Evolutionary conservation across 192 early-diverging fungal species (phyloP).

Genomic region (Dissophora ornata): DNA sequence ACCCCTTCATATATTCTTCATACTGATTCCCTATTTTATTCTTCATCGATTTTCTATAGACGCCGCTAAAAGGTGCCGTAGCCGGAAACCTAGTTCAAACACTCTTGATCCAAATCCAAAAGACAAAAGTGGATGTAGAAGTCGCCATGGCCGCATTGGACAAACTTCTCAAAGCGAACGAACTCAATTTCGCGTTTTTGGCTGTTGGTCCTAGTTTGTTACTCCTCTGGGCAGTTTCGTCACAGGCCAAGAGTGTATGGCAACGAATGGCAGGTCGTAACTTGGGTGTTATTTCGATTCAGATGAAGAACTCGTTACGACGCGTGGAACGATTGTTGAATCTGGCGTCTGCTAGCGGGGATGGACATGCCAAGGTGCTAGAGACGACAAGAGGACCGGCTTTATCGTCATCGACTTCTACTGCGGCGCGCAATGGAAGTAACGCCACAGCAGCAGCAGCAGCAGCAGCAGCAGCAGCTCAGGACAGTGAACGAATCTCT

Average conservation of each 20-base stretch:
- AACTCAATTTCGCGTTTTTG: conserved; percentile 94
- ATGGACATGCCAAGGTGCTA: conserved; percentile 9
- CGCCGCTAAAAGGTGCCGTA: conserved; percentile 59
- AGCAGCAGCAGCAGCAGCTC: background rate
- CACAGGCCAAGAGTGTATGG: conserved; percentile 52
- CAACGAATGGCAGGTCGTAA: conserved; percentile 56
- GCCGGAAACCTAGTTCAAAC: conserved; percentile 73
- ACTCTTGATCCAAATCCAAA: conserved; percentile 88
- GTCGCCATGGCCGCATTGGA: conserved; percentile 92
- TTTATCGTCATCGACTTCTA: no score
- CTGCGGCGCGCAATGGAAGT: no score
- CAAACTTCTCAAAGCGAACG: conserved; percentile 92
- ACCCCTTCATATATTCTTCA: background rate
- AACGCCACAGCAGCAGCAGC: background rate
- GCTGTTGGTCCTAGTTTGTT: conserved; percentile 80
- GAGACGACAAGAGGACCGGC: background rate
- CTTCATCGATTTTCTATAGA: conserved; percentile 44
- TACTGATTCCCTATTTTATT: conserved; percentile 3
- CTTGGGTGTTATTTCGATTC: conserved; percentile 46
- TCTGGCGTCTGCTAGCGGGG: conserved; percentile 20
- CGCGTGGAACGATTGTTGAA: conserved; percentile 69
- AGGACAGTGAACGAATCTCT: background rate
- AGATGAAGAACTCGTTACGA: conserved; percentile 66
- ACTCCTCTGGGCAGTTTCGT: conserved; percentile 62
- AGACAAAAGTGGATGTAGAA: conserved; percentile 94